These are phyloP conservation scores for Pichia norvegensis DNA, from an alignment of 1,139 yeast species.

Conservation along the genomic window DNA sequence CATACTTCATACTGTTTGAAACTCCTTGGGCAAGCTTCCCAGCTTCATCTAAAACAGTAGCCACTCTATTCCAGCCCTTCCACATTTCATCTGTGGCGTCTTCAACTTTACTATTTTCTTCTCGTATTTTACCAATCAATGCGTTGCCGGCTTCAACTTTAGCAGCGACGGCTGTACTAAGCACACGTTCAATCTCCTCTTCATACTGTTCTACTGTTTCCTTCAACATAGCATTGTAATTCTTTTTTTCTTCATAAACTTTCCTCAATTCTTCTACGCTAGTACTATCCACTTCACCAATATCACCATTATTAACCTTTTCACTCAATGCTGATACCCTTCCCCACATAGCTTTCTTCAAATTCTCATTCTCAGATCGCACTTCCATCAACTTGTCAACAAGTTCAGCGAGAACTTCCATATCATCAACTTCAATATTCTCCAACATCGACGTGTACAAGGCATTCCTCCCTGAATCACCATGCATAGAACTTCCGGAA, in stretches of 20 bases:
- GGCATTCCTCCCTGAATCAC: neutral
- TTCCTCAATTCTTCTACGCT: neutral
- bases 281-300: neutral
- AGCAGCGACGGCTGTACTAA: slow-evolving; percentile 14
- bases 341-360: slow-evolving; percentile 24
- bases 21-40: slow-evolving; percentile 1
- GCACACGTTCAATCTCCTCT: slow-evolving; percentile 14
- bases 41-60: slow-evolving; percentile 1
- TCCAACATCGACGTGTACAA: slow-evolving; percentile 8
- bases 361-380: slow-evolving; percentile 16
- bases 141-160: slow-evolving; percentile 1
- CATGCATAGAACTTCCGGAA: neutral
- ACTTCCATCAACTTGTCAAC: slow-evolving; percentile 19
- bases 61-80: slow-evolving; percentile 6
- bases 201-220: slow-evolving; percentile 21
- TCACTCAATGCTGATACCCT: slow-evolving; percentile 15
- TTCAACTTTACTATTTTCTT: slow-evolving; percentile 3
- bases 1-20: neutral
- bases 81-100: slow-evolving; percentile 8
- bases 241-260: slow-evolving; percentile 11
- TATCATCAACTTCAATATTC: slow-evolving; percentile 19
- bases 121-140: neutral
- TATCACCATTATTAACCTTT: neutral
- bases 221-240: slow-evolving; percentile 19
- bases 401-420: slow-evolving; percentile 16